Evolutionary conservation across 768 basidiomycete genomes (phyloP).

Genomic region (Chlorophyllum brunneum): DNA sequence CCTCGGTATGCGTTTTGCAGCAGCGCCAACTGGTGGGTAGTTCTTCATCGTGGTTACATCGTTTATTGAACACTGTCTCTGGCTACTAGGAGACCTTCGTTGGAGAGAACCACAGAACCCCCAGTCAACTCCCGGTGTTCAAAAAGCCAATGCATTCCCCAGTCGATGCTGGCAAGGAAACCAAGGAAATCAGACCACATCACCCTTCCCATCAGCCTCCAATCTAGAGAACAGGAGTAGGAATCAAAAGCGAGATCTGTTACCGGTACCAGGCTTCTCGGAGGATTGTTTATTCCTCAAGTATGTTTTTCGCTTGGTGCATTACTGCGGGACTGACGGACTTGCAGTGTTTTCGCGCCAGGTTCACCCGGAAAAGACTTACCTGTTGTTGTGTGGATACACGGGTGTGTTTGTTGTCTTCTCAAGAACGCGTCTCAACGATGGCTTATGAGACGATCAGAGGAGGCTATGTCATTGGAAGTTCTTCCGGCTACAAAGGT

Average conservation of each 20-base stretch:
- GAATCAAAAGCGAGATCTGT: conserved; percentile 4
- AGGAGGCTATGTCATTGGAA: conserved; percentile 10
- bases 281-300: conserved; percentile 43
- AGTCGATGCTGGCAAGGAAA: conserved; percentile 6
- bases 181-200: conserved; percentile 11
- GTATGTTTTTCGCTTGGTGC: too few species aligned
- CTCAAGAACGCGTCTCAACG: background rate
- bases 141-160: conserved; percentile 3
- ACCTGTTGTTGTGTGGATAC: conserved; percentile 42
- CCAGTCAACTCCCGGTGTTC: background rate
- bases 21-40: conserved; percentile 38
- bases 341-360: conserved; percentile 31
- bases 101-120: conserved; percentile 21
- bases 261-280: conserved; percentile 14
- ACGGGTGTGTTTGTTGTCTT: conserved; percentile 35
- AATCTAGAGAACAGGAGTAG: too few species aligned
- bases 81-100: too few species aligned
- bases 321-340: background rate
- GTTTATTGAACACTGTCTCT: conserved; percentile 1
- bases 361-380: conserved; percentile 24
- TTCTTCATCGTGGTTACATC: background rate
- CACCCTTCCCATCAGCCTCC: too few species aligned
- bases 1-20: conserved; percentile 46
- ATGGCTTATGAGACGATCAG: too few species aligned
- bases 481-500: too few species aligned